phyloP scores from a whole-genome alignment of 1,284 basidiomycete genomes.

The Coriolopsis trogii region DNA sequence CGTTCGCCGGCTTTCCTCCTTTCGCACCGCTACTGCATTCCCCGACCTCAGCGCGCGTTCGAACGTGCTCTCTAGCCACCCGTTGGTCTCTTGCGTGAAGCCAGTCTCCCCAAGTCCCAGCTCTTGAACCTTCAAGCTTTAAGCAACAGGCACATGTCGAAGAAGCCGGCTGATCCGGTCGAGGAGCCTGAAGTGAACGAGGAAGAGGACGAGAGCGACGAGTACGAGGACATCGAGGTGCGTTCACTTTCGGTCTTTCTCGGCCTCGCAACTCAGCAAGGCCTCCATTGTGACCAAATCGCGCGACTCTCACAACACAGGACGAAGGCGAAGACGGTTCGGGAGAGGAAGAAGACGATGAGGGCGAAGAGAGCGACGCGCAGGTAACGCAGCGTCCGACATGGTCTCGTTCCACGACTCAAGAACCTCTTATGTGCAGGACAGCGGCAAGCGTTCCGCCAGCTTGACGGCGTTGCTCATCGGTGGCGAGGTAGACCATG shows the following conservation, averaged over 20 bases:
- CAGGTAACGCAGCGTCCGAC: conserved; percentile 1
- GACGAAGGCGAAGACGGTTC: conserved; percentile 28
- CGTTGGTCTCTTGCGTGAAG: too few species aligned
- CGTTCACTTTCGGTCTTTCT: neutral
- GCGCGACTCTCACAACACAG: neutral
- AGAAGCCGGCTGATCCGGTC: conserved; percentile 19
- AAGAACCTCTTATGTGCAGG: conserved; percentile 11
- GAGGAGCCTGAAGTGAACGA: conserved; percentile 24
- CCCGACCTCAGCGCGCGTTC: neutral
- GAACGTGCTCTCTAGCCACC: too few species aligned
- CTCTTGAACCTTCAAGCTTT: neutral
- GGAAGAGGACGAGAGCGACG: conserved; percentile 32
- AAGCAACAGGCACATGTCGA: conserved; percentile 17
- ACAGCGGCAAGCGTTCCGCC: conserved; percentile 9
- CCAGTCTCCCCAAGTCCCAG: too few species aligned
- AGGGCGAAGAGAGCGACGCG: conserved; percentile 23
- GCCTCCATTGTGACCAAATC: too few species aligned
- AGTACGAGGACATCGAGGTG: conserved; percentile 33
- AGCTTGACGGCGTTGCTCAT: conserved; percentile 33
- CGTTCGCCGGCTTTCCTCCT: conserved; percentile 19
- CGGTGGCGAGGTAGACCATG: conserved; percentile 19
- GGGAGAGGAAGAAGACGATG: conserved; percentile 28
- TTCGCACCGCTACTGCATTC: neutral
- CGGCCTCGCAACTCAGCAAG: fast-evolving
- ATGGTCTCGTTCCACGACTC: neutral